Percentiles rank a stretch among this genome's conserved stretches.
Conservation (phyloP, 2,329 filamentous ascomycete species). For the Epichloe baconii region DNA sequence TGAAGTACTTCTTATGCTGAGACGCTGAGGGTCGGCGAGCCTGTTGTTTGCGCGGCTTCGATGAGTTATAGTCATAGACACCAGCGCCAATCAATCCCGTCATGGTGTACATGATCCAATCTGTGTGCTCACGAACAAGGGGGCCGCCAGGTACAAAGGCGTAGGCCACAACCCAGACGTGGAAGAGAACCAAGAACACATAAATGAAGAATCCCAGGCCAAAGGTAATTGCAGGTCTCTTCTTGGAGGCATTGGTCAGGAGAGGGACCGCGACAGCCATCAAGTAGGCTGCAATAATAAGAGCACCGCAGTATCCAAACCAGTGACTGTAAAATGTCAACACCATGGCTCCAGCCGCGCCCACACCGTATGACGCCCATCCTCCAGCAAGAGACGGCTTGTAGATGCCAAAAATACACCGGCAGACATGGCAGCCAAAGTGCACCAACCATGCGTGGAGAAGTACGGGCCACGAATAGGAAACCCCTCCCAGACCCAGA, state of each 20-base stretch:
- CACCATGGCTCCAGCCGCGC: constrained; percentile 65
- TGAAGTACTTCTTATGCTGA: constrained; percentile 39
- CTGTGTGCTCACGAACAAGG: constrained; percentile 82
- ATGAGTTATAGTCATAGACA: constrained; percentile 56
- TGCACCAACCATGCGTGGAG: constrained; percentile 80
- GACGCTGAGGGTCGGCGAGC: constrained; percentile 17
- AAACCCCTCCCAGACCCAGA: constrained; percentile 96
- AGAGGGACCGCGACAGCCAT: constrained; percentile 68
- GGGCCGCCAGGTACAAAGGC: constrained; percentile 94
- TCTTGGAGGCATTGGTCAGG: constrained; percentile 61
- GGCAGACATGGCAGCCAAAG: constrained; percentile 72
- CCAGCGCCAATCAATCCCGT: constrained; percentile 79
- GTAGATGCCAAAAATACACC: constrained; percentile 63
- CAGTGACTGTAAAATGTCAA: constrained; percentile 70
- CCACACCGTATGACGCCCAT: constrained; percentile 68
- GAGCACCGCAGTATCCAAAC: constrained; percentile 77
- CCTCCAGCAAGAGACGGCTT: constrained; percentile 57
- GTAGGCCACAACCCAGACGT: constrained; percentile 97
- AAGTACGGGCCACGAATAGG: constrained; percentile 79
- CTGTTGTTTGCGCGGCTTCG: constrained; percentile 29
- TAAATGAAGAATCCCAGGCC: constrained; percentile 83
- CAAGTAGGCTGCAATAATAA: constrained; percentile 64
- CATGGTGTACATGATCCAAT: constrained; percentile 83
- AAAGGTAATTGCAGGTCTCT: constrained; percentile 68
- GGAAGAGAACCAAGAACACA: constrained; percentile 90